Evolutionary conservation across 495 filamentous ascomycete genomes (phyloP).

Genomic region (Rostrohypoxylon terebratum): DNA sequence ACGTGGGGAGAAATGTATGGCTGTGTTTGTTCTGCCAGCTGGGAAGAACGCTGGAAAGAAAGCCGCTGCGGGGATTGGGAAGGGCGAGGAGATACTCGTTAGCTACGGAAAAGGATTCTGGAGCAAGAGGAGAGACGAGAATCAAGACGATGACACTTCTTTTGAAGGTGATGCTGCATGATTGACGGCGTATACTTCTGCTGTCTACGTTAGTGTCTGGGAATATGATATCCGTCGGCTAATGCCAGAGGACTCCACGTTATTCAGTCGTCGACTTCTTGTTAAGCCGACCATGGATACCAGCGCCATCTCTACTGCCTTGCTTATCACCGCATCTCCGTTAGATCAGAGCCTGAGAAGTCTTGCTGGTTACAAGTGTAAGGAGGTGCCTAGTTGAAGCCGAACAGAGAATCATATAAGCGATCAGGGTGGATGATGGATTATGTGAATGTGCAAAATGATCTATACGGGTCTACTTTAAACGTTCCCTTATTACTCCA

Average conservation of each 20-base stretch:
- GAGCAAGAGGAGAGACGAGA: constrained; percentile 55
- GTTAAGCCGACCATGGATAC: neutral
- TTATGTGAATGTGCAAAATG: neutral
- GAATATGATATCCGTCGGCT: neutral
- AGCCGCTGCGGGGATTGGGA: constrained; percentile 60
- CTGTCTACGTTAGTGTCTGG: neutral
- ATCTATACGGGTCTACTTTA: neutral
- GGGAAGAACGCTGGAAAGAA: constrained; percentile 65
- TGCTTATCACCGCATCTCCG: neutral
- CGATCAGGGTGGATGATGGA: neutral
- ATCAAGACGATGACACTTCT: constrained; percentile 51
- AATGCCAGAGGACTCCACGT: neutral
- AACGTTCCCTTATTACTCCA: neutral
- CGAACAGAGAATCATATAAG: neutral
- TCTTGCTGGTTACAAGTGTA: neutral
- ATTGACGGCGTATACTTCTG: neutral
- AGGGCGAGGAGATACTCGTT: constrained; percentile 71
- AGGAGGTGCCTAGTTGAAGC: neutral
- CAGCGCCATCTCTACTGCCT: neutral
- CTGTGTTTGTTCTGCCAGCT: constrained; percentile 69
- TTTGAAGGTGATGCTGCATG: neutral
- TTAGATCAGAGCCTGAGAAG: neutral
- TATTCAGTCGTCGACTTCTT: neutral
- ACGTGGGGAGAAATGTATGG: constrained; percentile 65
- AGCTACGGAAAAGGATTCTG: constrained; percentile 77